Percentiles rank a stretch among this genome's conserved stretches.
phyloP scores from a whole-genome alignment of 768 basidiomycete genomes.

The Pleurotus tuber-regium region DNA sequence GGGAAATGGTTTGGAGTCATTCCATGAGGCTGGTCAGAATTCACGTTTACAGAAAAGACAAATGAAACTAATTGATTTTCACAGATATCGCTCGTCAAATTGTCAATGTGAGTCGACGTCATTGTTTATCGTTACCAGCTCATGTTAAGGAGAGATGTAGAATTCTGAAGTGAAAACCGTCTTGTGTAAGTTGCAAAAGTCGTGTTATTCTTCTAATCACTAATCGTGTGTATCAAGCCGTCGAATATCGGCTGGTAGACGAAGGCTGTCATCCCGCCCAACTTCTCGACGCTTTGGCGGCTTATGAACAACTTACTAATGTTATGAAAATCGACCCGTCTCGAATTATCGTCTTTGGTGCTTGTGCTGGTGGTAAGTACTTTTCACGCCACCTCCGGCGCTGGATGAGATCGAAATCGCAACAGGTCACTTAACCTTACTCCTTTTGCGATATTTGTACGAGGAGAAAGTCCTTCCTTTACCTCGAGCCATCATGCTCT shows the following conservation, averaged over 20 bases:
- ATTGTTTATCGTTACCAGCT: not conserved
- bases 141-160: constrained; percentile 6
- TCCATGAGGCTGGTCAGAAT: constrained; percentile 17
- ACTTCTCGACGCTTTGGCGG: constrained; percentile 49
- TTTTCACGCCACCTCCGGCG: too few species aligned
- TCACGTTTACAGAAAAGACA: not conserved
- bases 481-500: constrained; percentile 18
- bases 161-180: constrained; percentile 14
- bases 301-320: constrained; percentile 46
- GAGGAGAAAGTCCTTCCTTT: constrained; percentile 19
- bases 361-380: constrained; percentile 46
- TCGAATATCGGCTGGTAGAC: constrained; percentile 21
- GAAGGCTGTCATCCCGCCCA: constrained; percentile 39
- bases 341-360: constrained; percentile 46
- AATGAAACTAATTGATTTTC: not conserved
- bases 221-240: constrained; percentile 9
- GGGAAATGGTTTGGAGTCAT: constrained; percentile 23
- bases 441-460: constrained; percentile 30
- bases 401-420: too few species aligned
- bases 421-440: constrained; percentile 30
- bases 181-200: constrained; percentile 12
- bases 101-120: constrained; percentile 5
- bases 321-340: constrained; percentile 34
- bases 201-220: not conserved
- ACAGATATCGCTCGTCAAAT: constrained; percentile 15